Percentiles rank a stretch among this genome's conserved stretches.
Conservation (phyloP, 169 alveolate genomes). For the Condylostoma magnum region DNA sequence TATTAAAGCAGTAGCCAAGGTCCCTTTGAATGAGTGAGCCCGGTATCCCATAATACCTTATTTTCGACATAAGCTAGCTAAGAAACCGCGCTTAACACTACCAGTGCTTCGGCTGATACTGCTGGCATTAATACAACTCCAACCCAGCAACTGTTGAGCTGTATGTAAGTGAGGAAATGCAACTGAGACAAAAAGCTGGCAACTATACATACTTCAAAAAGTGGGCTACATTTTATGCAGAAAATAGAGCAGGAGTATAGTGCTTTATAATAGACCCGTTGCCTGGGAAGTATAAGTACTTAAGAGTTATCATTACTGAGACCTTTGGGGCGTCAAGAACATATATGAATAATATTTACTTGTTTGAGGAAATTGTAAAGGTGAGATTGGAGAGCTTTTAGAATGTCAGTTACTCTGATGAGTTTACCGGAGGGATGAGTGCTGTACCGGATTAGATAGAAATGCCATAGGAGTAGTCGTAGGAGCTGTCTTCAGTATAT, state of each 20-base stretch:
- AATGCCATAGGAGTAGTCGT: no score
- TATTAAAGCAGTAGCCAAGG: neutral
- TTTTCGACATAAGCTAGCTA: neutral
- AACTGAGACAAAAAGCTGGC: neutral
- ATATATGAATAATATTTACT: slow-evolving; percentile 43
- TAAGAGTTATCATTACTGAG: slow-evolving; percentile 36
- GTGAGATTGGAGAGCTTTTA: no score
- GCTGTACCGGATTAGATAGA: no score
- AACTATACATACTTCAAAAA: no score
- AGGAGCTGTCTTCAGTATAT: no score
- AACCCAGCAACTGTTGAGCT: slow-evolving; percentile 43
- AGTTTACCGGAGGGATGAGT: no score
- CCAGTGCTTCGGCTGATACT: slow-evolving; percentile 38
- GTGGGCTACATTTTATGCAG: slow-evolving; percentile 15
- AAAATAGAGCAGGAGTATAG: neutral
- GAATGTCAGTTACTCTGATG: no score
- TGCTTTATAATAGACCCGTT: slow-evolving; percentile 1
- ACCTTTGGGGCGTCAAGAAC: slow-evolving; percentile 47
- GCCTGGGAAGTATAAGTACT: slow-evolving; percentile 17
- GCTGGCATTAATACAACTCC: slow-evolving; percentile 55
- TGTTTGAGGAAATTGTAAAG: slow-evolving; percentile 42
- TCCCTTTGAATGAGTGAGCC: neutral
- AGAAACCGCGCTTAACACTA: slow-evolving; percentile 17
- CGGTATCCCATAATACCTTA: neutral
- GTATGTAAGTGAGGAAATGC: slow-evolving; percentile 23